Evolutionary conservation across 2,329 filamentous ascomycete genomes (phyloP).

Genomic region (Fusarium liriodendri): DNA sequence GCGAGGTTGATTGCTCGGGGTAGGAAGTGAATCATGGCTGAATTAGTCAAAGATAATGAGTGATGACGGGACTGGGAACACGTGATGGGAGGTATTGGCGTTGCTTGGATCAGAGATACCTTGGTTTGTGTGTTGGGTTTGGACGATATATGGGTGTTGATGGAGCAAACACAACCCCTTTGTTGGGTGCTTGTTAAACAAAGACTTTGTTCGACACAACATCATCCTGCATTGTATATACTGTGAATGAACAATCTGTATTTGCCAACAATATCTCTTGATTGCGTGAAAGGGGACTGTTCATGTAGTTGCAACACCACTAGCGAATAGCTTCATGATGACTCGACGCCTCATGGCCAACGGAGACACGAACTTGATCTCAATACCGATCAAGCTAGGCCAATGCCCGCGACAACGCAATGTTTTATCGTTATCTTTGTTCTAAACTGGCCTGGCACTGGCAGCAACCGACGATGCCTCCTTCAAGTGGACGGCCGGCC

Average conservation of each 20-base stretch:
- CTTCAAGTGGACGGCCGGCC: background rate
- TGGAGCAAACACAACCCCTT: conserved; percentile 3
- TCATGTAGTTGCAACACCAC: background rate
- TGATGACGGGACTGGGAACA: conserved; percentile 42
- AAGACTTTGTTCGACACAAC: conserved; percentile 2
- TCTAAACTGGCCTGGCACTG: background rate
- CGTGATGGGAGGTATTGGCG: conserved; percentile 29
- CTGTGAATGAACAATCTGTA: background rate
- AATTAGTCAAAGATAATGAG: conserved; percentile 37
- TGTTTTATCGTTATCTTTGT: background rate
- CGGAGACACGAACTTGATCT: background rate
- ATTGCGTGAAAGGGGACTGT: background rate
- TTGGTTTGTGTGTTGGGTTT: conserved; percentile 35
- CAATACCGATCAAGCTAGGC: background rate
- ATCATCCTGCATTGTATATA: background rate
- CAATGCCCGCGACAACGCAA: background rate
- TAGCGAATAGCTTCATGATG: background rate
- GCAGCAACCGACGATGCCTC: background rate
- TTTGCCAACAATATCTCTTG: background rate
- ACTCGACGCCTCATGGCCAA: background rate
- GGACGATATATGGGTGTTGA: conserved; percentile 9
- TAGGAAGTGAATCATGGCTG: conserved; percentile 53
- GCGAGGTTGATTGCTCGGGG: conserved; percentile 67
- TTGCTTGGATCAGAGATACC: conserved; percentile 40
- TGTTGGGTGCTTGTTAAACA: conserved; percentile 18